Percentiles rank a stretch among this genome's conserved stretches.
Evolutionary conservation across 2,329 filamentous ascomycete species (phyloP).

Genomic region (Triangularia verruculosa): DNA sequence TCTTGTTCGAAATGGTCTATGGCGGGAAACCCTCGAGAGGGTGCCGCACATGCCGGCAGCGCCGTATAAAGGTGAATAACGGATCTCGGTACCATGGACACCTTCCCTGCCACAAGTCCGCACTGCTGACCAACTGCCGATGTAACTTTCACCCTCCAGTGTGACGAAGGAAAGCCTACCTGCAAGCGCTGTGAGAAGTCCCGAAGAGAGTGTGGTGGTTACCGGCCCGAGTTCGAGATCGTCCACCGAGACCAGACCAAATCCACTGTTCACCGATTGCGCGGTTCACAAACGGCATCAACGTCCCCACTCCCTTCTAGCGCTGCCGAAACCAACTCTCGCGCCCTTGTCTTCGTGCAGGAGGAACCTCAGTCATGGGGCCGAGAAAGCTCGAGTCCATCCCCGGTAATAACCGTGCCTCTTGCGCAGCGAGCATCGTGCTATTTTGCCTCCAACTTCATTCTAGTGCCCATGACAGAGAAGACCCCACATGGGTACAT

Average conservation of each 20-base stretch:
- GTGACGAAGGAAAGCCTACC: conserved; percentile 64
- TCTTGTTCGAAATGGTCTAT: conserved; percentile 24
- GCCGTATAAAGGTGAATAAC: conserved; percentile 27
- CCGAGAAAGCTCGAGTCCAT: conserved; percentile 22
- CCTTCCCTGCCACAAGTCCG: neutral
- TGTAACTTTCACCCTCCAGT: conserved; percentile 40
- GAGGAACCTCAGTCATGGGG: conserved; percentile 5
- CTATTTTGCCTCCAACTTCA: conserved; percentile 59
- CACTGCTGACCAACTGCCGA: neutral
- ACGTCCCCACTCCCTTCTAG: neutral
- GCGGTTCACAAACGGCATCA: conserved; percentile 6
- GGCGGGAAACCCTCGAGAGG: conserved; percentile 27
- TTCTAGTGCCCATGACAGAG: conserved; percentile 52
- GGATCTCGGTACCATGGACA: neutral
- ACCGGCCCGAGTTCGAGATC: conserved; percentile 26
- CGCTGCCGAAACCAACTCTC: neutral
- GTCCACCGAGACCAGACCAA: conserved; percentile 27
- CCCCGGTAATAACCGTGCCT: conserved; percentile 30
- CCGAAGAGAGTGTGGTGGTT: conserved; percentile 25
- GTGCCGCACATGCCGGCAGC: conserved; percentile 25
- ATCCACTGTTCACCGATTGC: conserved; percentile 24
- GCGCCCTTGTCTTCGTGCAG: neutral
- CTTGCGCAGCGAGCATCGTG: conserved; percentile 50
- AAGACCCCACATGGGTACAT: conserved; percentile 50
- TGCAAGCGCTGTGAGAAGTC: conserved; percentile 57